Percentiles rank a stretch among this genome's conserved stretches.
phyloP scores from a whole-genome alignment of 768 basidiomycete species.

The Kondoa subrosea region DNA sequence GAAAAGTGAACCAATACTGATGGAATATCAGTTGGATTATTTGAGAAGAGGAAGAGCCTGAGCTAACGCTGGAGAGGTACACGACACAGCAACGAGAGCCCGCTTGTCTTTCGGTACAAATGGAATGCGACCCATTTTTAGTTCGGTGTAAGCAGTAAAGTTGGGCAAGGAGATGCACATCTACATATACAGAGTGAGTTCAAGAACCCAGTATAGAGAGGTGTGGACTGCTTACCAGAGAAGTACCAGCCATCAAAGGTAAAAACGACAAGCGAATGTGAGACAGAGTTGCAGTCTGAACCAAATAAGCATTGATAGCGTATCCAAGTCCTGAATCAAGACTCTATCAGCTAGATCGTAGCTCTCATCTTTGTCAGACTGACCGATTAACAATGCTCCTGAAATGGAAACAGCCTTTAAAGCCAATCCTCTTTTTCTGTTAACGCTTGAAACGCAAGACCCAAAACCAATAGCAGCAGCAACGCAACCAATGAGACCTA shows the following conservation, averaged over 20 bases:
- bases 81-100: neutral
- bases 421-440: slow-evolving; percentile 6
- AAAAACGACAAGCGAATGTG: slow-evolving; percentile 13
- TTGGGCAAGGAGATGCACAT: slow-evolving; percentile 16
- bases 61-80: neutral
- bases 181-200: too few species aligned
- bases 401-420: slow-evolving; percentile 13
- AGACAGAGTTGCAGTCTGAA: neutral
- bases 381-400: too few species aligned
- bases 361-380: neutral
- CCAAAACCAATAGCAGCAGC: slow-evolving; percentile 14
- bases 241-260: slow-evolving; percentile 8
- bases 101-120: neutral
- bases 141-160: slow-evolving; percentile 14
- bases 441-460: slow-evolving; percentile 7
- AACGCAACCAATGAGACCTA: slow-evolving; percentile 7
- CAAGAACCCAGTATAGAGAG: too few species aligned
- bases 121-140: neutral
- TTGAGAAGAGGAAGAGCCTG: slow-evolving; percentile 3
- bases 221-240: neutral
- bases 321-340: neutral
- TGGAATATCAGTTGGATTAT: neutral
- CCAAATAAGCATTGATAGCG: neutral
- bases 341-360: slow-evolving; percentile 4
- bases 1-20: slow-evolving; percentile 11